Evolutionary conservation across 495 filamentous ascomycete species (phyloP).

Genomic region (Xylaria nigripes): DNA sequence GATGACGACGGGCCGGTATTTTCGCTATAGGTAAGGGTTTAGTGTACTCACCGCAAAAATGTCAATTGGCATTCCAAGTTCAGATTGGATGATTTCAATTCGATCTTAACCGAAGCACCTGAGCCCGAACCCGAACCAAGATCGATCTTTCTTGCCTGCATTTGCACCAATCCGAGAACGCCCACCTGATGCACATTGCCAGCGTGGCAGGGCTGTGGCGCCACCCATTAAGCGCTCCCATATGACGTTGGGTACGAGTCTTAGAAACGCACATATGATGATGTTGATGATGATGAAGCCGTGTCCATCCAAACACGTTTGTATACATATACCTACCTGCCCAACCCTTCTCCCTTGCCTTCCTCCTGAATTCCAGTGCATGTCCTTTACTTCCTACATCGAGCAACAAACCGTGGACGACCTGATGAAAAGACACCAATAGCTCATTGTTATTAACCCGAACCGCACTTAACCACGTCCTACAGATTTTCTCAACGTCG

Average conservation of each 20-base stretch:
- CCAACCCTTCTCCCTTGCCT: too few species aligned
- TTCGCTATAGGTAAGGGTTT: constrained; percentile 1
- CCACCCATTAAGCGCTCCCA: background rate
- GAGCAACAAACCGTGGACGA: too few species aligned
- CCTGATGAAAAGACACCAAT: too few species aligned
- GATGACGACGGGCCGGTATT: background rate
- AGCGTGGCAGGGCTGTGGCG: background rate
- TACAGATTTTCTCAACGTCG: background rate
- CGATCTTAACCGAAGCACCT: background rate
- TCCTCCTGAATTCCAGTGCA: too few species aligned
- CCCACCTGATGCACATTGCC: background rate
- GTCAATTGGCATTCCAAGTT: background rate
- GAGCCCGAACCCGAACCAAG: constrained; percentile 6
- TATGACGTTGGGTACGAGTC: too few species aligned
- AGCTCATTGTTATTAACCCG: background rate
- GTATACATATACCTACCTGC: too few species aligned
- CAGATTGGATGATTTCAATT: background rate
- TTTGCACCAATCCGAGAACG: background rate
- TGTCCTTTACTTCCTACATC: too few species aligned
- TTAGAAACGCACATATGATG: background rate
- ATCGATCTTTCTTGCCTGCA: background rate
- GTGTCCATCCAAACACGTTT: too few species aligned
- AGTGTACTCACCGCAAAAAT: background rate
- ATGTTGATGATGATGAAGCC: background rate
- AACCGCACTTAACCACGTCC: background rate